These are phyloP conservation scores for Guillardia theta DNA, from an alignment of 78 protist species.

Conservation along the genomic window DNA sequence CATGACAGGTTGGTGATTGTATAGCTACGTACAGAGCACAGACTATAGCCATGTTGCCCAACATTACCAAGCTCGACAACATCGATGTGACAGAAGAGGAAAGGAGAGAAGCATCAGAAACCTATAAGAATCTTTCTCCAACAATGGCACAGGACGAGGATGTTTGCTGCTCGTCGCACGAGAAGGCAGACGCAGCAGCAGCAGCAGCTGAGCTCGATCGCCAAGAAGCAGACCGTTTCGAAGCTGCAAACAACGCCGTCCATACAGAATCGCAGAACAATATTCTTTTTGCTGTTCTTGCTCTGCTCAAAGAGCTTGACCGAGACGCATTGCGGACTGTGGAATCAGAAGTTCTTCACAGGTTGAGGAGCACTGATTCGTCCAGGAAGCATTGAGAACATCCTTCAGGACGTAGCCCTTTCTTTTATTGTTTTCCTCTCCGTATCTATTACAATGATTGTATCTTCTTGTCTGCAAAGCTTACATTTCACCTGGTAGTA, in stretches of 20 bases:
- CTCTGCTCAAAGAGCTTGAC: slow-evolving; percentile 56
- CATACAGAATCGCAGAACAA: background rate
- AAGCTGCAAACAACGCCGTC: too few relatives aligned
- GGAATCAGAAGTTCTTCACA: background rate
- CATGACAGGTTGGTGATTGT: background rate
- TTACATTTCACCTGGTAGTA: too few relatives aligned
- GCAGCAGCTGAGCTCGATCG: too few relatives aligned
- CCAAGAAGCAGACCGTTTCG: too few relatives aligned
- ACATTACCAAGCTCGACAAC: slow-evolving; percentile 62
- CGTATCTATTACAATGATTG: too few relatives aligned
- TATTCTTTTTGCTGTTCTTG: slow-evolving; percentile 49
- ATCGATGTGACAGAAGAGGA: slow-evolving; percentile 56
- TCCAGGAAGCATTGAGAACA: too few relatives aligned
- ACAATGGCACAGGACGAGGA: background rate
- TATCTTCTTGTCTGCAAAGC: too few relatives aligned
- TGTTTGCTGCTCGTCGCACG: too few relatives aligned
- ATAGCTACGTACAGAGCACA: background rate
- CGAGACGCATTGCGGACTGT: background rate
- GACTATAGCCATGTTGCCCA: slow-evolving; percentile 44
- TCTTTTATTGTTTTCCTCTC: too few relatives aligned
- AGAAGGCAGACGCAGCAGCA: too few relatives aligned
- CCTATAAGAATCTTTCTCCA: background rate
- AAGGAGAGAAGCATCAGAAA: background rate
- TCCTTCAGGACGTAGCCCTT: too few relatives aligned
- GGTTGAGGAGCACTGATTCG: too few relatives aligned